These are phyloP conservation scores for Filosporella fistucella DNA, from an alignment of 495 filamentous ascomycete genomes.

Conservation along the genomic window DNA sequence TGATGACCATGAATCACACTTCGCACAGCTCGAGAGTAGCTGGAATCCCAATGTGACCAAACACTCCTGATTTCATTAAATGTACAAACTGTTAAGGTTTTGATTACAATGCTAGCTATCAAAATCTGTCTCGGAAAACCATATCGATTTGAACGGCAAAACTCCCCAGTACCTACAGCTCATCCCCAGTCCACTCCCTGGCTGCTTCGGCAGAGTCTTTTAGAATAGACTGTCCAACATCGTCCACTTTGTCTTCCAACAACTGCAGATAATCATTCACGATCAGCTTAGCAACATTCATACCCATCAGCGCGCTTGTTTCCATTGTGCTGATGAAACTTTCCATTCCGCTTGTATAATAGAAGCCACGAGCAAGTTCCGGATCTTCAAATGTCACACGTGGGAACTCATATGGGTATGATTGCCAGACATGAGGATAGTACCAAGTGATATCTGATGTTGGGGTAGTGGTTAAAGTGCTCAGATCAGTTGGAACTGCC, in stretches of 20 bases:
- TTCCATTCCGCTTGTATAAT: constrained; percentile 93
- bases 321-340: constrained; percentile 98
- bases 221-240: too few species aligned
- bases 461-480: constrained; percentile 26
- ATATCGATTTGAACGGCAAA: background rate
- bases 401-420: constrained; percentile 80
- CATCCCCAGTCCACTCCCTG: too few species aligned
- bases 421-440: constrained; percentile 64
- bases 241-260: constrained; percentile 14
- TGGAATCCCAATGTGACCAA: background rate
- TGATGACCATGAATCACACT: background rate
- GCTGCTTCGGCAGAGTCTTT: too few species aligned
- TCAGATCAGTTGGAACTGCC: constrained; percentile 12
- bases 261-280: constrained; percentile 42
- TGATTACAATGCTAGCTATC: too few species aligned
- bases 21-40: background rate
- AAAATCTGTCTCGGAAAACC: too few species aligned
- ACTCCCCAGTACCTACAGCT: too few species aligned
- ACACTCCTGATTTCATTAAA: too few species aligned
- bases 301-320: constrained; percentile 92
- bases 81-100: too few species aligned
- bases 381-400: constrained; percentile 84
- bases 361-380: constrained; percentile 61
- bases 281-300: constrained; percentile 82
- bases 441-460: constrained; percentile 69